Evolutionary conservation across 2,329 filamentous ascomycete genomes (phyloP).

Genomic region (Trichophyton verrucosum): DNA sequence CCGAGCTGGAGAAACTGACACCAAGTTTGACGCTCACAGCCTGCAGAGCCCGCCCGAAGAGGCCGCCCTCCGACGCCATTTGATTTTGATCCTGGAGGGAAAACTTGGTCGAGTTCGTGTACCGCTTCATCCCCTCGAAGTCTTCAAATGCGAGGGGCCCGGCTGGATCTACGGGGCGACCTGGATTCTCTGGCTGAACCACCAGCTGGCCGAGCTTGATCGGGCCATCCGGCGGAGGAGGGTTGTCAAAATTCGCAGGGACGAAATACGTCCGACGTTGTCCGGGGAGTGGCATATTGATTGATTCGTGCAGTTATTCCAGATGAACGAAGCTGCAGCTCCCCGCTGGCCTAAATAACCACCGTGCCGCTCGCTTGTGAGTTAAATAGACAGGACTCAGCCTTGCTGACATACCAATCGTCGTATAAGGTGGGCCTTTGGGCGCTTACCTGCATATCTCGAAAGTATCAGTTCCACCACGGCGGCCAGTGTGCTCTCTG

Average conservation of each 20-base stretch:
- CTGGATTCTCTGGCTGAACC: neutral
- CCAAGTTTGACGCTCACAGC: neutral
- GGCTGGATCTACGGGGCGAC: neutral
- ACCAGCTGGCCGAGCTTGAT: neutral
- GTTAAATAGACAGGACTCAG: no score
- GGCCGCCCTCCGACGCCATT: neutral
- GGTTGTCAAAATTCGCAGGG: neutral
- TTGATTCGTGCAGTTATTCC: neutral
- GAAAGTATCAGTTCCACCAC: no score
- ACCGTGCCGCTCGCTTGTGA: no score
- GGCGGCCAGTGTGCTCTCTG: no score
- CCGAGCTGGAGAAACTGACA: neutral
- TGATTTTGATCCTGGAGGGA: neutral
- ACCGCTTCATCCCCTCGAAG: neutral
- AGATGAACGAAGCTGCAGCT: neutral
- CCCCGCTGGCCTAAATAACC: no score
- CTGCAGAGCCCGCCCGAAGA: neutral
- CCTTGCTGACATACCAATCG: no score
- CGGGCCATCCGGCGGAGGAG: neutral
- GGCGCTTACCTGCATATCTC: no score
- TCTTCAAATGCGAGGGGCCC: neutral
- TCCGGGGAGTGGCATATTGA: neutral
- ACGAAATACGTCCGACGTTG: neutral
- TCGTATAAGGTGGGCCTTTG: no score
- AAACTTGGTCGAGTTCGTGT: neutral